phyloP scores from a whole-genome alignment of 176 grass and related monocot species.

The Echinochloa phyllopogon region DNA sequence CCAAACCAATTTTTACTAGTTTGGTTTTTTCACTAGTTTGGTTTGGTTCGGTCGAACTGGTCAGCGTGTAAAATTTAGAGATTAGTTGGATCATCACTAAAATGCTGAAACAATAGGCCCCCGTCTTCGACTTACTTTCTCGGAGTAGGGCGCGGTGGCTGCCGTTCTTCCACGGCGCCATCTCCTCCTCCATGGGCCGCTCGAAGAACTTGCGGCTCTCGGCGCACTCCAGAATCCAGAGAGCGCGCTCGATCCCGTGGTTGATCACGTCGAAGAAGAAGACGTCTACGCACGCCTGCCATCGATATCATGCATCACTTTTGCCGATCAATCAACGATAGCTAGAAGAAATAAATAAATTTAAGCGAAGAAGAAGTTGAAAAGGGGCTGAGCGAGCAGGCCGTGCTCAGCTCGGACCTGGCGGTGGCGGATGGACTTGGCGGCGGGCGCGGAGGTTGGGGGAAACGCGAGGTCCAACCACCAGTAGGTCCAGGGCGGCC shows the following conservation, averaged over 20 bases:
- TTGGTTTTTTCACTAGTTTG: too few species aligned
- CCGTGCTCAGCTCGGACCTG: constrained; percentile 23
- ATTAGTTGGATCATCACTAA: background rate
- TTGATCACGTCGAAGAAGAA: constrained; percentile 83
- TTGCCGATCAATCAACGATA: background rate
- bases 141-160: constrained; percentile 45
- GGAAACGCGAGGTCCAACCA: constrained; percentile 65
- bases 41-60: too few species aligned
- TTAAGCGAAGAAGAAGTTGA: background rate
- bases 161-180: constrained; percentile 49
- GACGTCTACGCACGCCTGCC: constrained; percentile 69
- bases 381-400: background rate
- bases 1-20: too few species aligned
- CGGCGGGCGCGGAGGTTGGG: constrained; percentile 33
- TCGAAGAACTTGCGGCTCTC: constrained; percentile 67
- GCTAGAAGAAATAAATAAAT: background rate
- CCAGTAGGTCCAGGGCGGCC: constrained; percentile 43
- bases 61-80: too few species aligned
- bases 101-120: background rate
- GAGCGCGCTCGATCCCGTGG: constrained; percentile 49
- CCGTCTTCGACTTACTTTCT: too few species aligned
- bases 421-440: constrained; percentile 47
- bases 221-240: constrained; percentile 41
- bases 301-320: rapidly evolving
- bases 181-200: constrained; percentile 53